Percentiles rank a stretch among this genome's conserved stretches.
phyloP scores from a whole-genome alignment of 108 stramenopile species.

The Phaeodactylum tricornutum region DNA sequence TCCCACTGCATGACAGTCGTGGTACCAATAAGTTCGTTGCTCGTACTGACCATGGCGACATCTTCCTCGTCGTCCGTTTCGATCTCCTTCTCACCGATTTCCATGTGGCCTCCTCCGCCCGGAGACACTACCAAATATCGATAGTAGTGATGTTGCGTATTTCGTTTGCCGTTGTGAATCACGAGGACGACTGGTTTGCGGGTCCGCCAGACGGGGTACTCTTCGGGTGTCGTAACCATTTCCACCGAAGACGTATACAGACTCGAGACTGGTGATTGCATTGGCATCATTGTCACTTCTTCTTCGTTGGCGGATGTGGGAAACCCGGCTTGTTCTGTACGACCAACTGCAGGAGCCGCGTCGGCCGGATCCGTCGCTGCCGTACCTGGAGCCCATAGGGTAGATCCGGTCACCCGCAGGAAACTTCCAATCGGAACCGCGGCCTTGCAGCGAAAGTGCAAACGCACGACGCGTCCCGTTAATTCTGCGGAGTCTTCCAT shows the following conservation, averaged over 20 bases:
- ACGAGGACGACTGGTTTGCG: slow-evolving; percentile 64
- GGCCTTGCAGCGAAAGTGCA: slow-evolving; percentile 68
- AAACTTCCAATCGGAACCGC: slow-evolving; percentile 66
- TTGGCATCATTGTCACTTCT: slow-evolving; percentile 2
- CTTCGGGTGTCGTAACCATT: slow-evolving; percentile 77
- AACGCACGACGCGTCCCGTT: slow-evolving; percentile 55
- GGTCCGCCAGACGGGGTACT: slow-evolving; percentile 85
- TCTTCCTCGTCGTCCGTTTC: slow-evolving; percentile 24
- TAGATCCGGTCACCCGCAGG: slow-evolving; percentile 65
- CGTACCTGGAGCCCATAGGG: slow-evolving; percentile 45
- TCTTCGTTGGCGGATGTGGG: slow-evolving; percentile 3
- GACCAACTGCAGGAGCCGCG: slow-evolving; percentile 9
- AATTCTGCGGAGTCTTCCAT: too few relatives aligned
- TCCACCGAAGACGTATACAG: slow-evolving; percentile 60
- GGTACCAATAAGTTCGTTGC: slow-evolving; percentile 22
- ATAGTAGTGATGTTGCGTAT: slow-evolving; percentile 58
- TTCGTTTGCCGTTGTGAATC: slow-evolving; percentile 14
- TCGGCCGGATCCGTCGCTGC: slow-evolving; percentile 29
- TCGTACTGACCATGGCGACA: slow-evolving; percentile 16
- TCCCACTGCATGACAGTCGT: slow-evolving; percentile 66
- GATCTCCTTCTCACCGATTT: slow-evolving; percentile 3
- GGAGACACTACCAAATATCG: slow-evolving; percentile 83
- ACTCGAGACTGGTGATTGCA: background rate
- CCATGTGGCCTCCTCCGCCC: slow-evolving; percentile 29
- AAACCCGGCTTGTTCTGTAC: slow-evolving; percentile 1